Evolutionary conservation across 2,329 filamentous ascomycete genomes (phyloP).

Genomic region (Dissoconium aciculare): DNA sequence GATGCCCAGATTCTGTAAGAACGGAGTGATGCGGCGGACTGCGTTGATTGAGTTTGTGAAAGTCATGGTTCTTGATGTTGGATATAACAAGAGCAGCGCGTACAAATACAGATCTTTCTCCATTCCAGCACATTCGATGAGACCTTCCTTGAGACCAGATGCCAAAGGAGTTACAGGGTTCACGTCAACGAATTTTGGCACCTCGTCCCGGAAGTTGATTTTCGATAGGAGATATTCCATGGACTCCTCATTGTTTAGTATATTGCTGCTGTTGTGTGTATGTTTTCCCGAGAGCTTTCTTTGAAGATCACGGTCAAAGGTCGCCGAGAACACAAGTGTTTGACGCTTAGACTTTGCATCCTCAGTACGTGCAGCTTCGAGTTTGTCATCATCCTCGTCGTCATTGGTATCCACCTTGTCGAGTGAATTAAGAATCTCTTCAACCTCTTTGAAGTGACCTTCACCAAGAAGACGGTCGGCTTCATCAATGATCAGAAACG

Average conservation of each 20-base stretch:
- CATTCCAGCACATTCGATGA: constrained; percentile 81
- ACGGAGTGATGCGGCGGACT: constrained; percentile 69
- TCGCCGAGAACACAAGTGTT: constrained; percentile 91
- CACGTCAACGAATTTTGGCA: constrained; percentile 81
- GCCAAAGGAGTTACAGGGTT: constrained; percentile 87
- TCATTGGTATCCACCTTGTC: constrained; percentile 43
- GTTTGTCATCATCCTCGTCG: constrained; percentile 32
- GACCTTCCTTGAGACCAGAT: constrained; percentile 65
- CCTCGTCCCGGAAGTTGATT: constrained; percentile 69
- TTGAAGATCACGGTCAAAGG: constrained; percentile 81
- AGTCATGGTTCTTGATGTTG: constrained; percentile 65
- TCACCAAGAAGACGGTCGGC: constrained; percentile 83
- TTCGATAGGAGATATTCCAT: constrained; percentile 84
- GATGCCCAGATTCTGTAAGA: constrained; percentile 69
- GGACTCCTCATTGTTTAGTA: constrained; percentile 47
- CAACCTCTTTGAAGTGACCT: constrained; percentile 87
- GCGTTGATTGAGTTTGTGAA: constrained; percentile 95
- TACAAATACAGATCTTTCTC: constrained; percentile 98
- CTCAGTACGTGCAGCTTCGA: constrained; percentile 7
- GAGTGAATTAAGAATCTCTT: constrained; percentile 69
- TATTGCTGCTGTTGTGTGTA: constrained; percentile 40
- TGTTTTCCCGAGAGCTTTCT: constrained; percentile 75
- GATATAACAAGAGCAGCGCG: constrained; percentile 67
- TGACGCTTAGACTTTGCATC: constrained; percentile 39
- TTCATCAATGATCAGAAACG: constrained; percentile 83